Percentiles rank a stretch among this genome's conserved stretches.
phyloP scores from a whole-genome alignment of 257 asterid genomes.

The Cinchona pubescens region DNA sequence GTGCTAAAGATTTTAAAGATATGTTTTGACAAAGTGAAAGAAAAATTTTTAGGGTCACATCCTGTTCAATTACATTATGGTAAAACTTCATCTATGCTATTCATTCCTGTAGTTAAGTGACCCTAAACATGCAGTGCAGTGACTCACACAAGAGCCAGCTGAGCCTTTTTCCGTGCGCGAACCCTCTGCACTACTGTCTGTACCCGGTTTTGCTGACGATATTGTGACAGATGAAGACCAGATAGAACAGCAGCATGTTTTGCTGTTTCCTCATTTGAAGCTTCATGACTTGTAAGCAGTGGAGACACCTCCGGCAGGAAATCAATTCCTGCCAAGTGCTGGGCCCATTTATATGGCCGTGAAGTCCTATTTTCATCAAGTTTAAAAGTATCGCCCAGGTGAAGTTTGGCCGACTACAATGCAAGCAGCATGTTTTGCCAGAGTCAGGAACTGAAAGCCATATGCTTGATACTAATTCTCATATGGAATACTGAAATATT shows the following conservation, averaged over 20 bases:
- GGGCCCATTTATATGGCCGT: constrained; percentile 97
- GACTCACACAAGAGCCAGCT: constrained; percentile 94
- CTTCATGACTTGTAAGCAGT: constrained; percentile 46
- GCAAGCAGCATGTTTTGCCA: constrained; percentile 21
- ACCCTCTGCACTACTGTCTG: constrained; percentile 88
- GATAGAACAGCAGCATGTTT: constrained; percentile 49
- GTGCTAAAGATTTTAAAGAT: neutral
- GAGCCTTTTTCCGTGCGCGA: constrained; percentile 83
- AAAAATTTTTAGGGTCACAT: constrained; percentile 4
- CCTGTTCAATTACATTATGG: constrained; percentile 1
- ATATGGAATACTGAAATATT: constrained; percentile 23
- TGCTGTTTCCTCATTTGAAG: constrained; percentile 47
- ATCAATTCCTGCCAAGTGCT: constrained; percentile 96
- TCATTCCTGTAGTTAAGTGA: constrained; percentile 28
- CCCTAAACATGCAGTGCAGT: constrained; percentile 49
- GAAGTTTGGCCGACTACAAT: constrained; percentile 84
- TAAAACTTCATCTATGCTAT: constrained; percentile 14
- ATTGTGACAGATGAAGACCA: constrained; percentile 69
- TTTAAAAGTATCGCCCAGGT: constrained; percentile 49
- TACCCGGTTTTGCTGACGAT: constrained; percentile 90
- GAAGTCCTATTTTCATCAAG: constrained; percentile 72
- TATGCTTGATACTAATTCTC: constrained; percentile 9
- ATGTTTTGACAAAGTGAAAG: neutral
- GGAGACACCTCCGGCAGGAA: constrained; percentile 94
- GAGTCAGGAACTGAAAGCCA: constrained; percentile 17